Percentiles rank a stretch among this genome's conserved stretches.
These are phyloP conservation scores for Vitis amurensis DNA, from an alignment of 164 flowering plant genomes.

Conservation along the genomic window DNA sequence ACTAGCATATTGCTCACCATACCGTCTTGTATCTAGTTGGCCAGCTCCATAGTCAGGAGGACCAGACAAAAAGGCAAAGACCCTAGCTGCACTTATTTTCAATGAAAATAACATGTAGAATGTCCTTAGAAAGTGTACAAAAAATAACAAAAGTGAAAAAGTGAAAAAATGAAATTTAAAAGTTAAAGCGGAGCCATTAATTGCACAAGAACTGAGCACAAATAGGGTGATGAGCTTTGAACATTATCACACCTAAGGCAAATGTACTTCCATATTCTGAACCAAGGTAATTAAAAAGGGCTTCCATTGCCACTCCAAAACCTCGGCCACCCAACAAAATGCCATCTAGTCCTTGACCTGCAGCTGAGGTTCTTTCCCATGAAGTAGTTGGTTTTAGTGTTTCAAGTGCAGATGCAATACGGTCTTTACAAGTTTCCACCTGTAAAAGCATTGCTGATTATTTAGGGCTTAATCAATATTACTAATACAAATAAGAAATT, in stretches of 20 bases:
- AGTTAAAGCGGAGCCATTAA: neutral
- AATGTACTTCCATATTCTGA: slow-evolving; percentile 96
- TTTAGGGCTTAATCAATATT: neutral
- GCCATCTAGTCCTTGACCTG: slow-evolving; percentile 86
- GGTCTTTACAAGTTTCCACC: slow-evolving; percentile 97
- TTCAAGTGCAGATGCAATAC: slow-evolving; percentile 87
- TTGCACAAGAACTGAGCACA: slow-evolving; percentile 4
- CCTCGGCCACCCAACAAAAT: slow-evolving; percentile 91
- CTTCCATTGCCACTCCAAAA: slow-evolving; percentile 95
- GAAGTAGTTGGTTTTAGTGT: slow-evolving; percentile 89
- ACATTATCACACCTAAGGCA: slow-evolving; percentile 69
- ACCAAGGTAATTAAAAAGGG: slow-evolving; percentile 81
- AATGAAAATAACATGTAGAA: slow-evolving; percentile 6
- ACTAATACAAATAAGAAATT: neutral
- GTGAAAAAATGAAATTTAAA: neutral
- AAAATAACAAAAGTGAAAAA: too few species aligned
- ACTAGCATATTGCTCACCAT: slow-evolving; percentile 99
- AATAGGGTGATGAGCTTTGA: neutral
- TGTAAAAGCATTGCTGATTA: slow-evolving; percentile 23
- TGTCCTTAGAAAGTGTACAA: slow-evolving; percentile 1
- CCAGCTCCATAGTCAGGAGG: slow-evolving; percentile 99
- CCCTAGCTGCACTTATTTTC: slow-evolving; percentile 65
- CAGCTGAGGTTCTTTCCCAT: slow-evolving; percentile 82
- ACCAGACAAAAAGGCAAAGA: slow-evolving; percentile 95
- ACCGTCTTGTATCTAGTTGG: slow-evolving; percentile 86